Base-by-base conservation (phyloP, 257 asterid genomes). In the Solanum chiquidenum region DNA sequence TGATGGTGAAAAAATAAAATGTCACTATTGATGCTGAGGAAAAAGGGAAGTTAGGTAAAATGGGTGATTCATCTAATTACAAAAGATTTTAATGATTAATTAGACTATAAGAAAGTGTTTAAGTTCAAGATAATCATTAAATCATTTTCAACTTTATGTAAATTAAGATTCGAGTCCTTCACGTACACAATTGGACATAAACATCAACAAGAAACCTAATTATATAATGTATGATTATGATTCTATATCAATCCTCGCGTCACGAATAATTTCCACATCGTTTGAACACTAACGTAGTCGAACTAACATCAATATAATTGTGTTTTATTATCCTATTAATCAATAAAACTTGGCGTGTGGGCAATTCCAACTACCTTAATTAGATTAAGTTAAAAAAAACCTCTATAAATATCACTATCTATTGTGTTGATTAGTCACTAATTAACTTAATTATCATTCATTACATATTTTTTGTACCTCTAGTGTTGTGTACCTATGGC, bases 311-410 rank as follows among this genome's bases (percentile, higher is more conserved):
- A 80, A 71, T 71, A 71, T 71, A 71, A 29, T 46, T 44, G 5
- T 27, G 38, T 16, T 80, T 80, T 55, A 80, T 46, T 37, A 79
- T 86, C 7, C 76, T 42, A 25, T 55, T 52, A 12, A 87, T 71
- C 38, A 21, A 52, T 52, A 75, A 72, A 82, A 86, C 88, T 89
- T 90, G 86, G 87, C 91, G 92, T 89, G 88, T 42, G 60, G 85
- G 88, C 33, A 76, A 86, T 49, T 27, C 90, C 69, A 87, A 84
- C 86, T 72, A 49, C 55, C 80, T 18, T 23, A 83, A 35, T 46
- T 55, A 29, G 31, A 37, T 74, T 33, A 34, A 40, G n/a, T 34
- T 58, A 2, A 49, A 10, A 23, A 76, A 58, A 76, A 58, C 21
- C 52, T 58, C 74, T 80, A 80, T 80, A 80, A 80, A 49, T 46